phyloP scores from a whole-genome alignment of 2,329 filamentous ascomycete genomes.

The Colletotrichum destructivum region DNA sequence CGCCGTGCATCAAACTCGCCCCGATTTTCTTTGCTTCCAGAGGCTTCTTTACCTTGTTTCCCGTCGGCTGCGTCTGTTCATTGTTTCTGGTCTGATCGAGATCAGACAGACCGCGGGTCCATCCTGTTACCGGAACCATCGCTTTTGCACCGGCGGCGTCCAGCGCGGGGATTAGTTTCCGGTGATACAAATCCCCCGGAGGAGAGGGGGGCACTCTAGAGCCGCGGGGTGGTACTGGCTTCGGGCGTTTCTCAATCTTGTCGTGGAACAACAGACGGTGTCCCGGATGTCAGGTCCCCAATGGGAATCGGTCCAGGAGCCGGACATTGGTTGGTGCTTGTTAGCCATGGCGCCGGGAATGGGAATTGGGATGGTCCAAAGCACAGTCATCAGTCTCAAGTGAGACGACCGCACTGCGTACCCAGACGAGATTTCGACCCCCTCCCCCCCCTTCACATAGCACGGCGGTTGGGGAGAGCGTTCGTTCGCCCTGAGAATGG shows the following conservation, averaged over 20 bases:
- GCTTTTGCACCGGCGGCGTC: slow-evolving; percentile 26
- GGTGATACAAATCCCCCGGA: slow-evolving; percentile 9
- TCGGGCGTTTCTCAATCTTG: slow-evolving; percentile 35
- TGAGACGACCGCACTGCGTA: slow-evolving; percentile 24
- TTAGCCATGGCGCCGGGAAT: slow-evolving; percentile 38
- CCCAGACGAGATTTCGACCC: slow-evolving; percentile 26
- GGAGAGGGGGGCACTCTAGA: slow-evolving; percentile 14
- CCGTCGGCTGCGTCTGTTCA: slow-evolving; percentile 13
- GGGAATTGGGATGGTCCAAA: slow-evolving; percentile 11
- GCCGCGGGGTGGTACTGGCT: slow-evolving; percentile 15
- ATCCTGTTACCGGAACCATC: neutral
- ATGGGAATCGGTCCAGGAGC: slow-evolving; percentile 23
- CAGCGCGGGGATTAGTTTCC: slow-evolving; percentile 8
- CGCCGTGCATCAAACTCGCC: slow-evolving; percentile 15
- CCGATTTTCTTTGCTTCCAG: slow-evolving; percentile 31
- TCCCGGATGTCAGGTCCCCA: slow-evolving; percentile 22
- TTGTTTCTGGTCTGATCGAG: slow-evolving; percentile 6
- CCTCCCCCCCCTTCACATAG: no score
- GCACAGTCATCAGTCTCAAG: slow-evolving; percentile 24
- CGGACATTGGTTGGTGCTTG: slow-evolving; percentile 13
- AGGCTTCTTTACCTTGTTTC: slow-evolving; percentile 29
- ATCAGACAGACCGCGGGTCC: slow-evolving; percentile 1
- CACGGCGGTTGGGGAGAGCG: neutral
- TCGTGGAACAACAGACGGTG: slow-evolving; percentile 32
- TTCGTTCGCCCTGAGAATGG: neutral